Evolutionary conservation across 805 yeast genomes (phyloP), one percentile per base, ranked within the genome.

Genomic region (Debaryomyces maramus): DNA sequence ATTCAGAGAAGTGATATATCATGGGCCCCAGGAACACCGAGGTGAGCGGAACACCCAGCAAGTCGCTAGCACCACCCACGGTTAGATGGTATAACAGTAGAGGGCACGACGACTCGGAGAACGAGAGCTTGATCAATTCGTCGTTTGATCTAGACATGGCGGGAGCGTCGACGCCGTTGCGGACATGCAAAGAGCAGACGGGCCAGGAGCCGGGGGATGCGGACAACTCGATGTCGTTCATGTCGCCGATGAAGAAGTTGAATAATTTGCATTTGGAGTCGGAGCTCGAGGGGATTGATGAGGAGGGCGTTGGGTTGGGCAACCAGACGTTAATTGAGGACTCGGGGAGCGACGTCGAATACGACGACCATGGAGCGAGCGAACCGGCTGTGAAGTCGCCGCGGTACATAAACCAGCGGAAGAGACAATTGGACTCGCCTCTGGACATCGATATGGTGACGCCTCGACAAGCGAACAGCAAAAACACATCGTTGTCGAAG

Each of bases 211-310:
- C 34, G 24, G 19, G 36, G 13, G n/a, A n/a, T n/a, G n/a, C n/a
- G 5, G 38, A 40, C 17, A 34, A 31, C 4, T 30, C 27, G 3
- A 33, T 49, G 10, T 46, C 56, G 13, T 55, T 58, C 35, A 30
- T 60, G 15, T 67, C 72, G 6, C 74, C 74, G 13, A 58, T 67
- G 40, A 58, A 56, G 33, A 56, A 58, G 39, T 55, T 69, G 19
- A 61, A 64, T 41, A 56, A 61, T 24, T 48, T 69, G 18, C 67
- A 68, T 41, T 36, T 65, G 13, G 55, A 55, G 36, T 45, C 56
- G 6, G 47, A 44, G 15, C 7, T 28, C 10, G 19, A 13, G 17
- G 13, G n/a, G n/a, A 18, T 30, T 9, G 27, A 27, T 11, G 27
- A 29, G 15, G 24, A 10, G 3, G 14, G 9, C 27, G 26, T 8